Percentiles rank a stretch among this genome's conserved stretches.
These are phyloP conservation scores for Ogataea haglerorum DNA, from an alignment of 805 yeast species.

Conservation along the genomic window DNA sequence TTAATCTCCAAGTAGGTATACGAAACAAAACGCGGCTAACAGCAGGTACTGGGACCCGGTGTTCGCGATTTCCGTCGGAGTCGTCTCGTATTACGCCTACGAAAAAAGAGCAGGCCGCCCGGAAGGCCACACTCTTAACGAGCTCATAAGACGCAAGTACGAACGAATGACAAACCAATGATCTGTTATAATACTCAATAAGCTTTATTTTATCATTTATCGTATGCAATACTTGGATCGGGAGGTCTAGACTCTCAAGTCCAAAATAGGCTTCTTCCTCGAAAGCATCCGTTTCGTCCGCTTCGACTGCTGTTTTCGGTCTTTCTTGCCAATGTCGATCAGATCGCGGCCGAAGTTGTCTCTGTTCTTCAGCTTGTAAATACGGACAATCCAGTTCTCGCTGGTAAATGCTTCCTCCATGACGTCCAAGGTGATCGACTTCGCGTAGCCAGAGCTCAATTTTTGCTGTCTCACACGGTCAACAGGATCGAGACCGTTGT, in stretches of 20 bases:
- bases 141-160: conserved; percentile 40
- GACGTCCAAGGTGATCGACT: conserved; percentile 58
- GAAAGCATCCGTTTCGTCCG: conserved; percentile 26
- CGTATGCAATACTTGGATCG: conserved; percentile 2
- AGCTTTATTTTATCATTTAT: conserved; percentile 4
- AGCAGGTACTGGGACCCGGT: conserved; percentile 57
- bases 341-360: conserved; percentile 85
- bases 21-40: neutral
- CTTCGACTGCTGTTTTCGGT: conserved; percentile 31
- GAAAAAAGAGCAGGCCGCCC: conserved; percentile 57
- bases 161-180: conserved; percentile 10
- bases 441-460: conserved; percentile 28
- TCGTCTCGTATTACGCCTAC: conserved; percentile 58
- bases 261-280: conserved; percentile 31
- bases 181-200: neutral
- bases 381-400: conserved; percentile 95
- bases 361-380: conserved; percentile 84
- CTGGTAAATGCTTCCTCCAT: conserved; percentile 93
- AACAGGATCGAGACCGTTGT: conserved; percentile 53
- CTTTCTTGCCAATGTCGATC: conserved; percentile 52
- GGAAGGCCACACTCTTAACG: conserved; percentile 58
- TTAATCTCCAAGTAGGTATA: conserved; percentile 13
- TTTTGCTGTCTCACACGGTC: conserved; percentile 90
- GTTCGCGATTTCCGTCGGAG: conserved; percentile 61
- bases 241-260: conserved; percentile 24